phyloP scores from a whole-genome alignment of 2,329 filamentous ascomycete species.

The Apiospora kogelbergensis region DNA sequence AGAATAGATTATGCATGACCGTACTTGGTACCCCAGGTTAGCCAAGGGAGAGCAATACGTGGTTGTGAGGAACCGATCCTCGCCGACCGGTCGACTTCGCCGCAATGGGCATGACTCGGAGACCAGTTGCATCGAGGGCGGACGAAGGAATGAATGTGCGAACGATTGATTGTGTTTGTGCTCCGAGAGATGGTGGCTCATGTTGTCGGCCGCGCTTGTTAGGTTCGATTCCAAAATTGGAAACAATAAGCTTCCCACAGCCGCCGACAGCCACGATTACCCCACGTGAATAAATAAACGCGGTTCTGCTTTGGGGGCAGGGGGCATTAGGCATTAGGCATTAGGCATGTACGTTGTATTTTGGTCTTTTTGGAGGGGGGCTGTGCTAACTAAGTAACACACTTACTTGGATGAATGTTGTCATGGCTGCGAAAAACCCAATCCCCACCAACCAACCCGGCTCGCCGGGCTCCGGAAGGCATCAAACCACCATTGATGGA shows the following conservation, averaged over 20 bases:
- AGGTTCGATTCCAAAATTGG: not conserved
- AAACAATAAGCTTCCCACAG: not conserved
- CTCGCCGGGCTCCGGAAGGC: not conserved
- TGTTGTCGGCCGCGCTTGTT: not conserved
- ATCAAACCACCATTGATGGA: conserved; percentile 2
- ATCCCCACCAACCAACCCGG: not conserved
- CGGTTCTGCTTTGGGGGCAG: not conserved
- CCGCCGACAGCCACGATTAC: conserved; percentile 2
- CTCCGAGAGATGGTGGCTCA: not conserved
- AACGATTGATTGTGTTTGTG: not conserved
- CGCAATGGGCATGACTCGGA: not conserved
- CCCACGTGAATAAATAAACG: conserved; percentile 4
- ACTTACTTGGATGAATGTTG: not conserved
- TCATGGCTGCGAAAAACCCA: not conserved
- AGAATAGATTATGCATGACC: not conserved
- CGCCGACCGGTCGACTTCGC: not conserved
- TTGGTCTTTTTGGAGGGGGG: not conserved
- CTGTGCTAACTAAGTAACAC: not conserved
- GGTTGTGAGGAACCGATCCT: not conserved
- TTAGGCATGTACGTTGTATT: no score
- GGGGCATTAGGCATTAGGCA: no score
- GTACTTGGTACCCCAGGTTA: not conserved
- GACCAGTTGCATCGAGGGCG: not conserved
- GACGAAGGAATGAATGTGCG: not conserved
- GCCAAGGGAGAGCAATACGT: not conserved